A percentile compares a stretch with the other conserved stretches of the same genome.
Evolutionary conservation across 495 filamentous ascomycete species (phyloP).

Genomic region (Hyaloscypha variabilis): DNA sequence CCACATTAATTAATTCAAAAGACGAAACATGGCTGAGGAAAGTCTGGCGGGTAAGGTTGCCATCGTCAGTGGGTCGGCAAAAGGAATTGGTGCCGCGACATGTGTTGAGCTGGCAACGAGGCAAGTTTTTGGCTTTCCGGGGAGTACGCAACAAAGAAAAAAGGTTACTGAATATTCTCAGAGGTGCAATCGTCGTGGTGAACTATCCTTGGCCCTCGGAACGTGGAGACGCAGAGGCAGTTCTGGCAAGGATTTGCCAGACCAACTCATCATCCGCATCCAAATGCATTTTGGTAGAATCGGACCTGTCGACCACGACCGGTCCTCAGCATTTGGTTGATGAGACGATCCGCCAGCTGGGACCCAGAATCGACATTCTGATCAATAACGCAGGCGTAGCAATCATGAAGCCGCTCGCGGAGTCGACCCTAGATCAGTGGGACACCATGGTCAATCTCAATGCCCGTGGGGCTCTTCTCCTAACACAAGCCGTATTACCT

Average conservation of each 20-base stretch:
- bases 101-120: conserved; percentile 1
- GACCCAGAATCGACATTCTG: background rate
- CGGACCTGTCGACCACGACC: background rate
- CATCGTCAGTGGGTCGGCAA: background rate
- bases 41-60: conserved; percentile 4
- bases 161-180: background rate
- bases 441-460: background rate
- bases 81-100: conserved; percentile 4
- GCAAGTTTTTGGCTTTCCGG: background rate
- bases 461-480: background rate
- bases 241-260: background rate
- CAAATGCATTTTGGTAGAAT: conserved; percentile 1
- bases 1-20: background rate
- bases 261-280: background rate
- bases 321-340: background rate
- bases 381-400: conserved; percentile 1
- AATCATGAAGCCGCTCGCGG: background rate
- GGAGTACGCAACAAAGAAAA: background rate
- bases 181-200: conserved; percentile 2
- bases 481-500: background rate
- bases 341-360: background rate
- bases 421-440: background rate
- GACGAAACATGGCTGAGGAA: background rate
- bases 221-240: background rate
- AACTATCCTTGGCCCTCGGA: conserved; percentile 7